These are phyloP conservation scores for Arctium lappa DNA, from an alignment of 129 eudicot genomes.

Conservation along the genomic window DNA sequence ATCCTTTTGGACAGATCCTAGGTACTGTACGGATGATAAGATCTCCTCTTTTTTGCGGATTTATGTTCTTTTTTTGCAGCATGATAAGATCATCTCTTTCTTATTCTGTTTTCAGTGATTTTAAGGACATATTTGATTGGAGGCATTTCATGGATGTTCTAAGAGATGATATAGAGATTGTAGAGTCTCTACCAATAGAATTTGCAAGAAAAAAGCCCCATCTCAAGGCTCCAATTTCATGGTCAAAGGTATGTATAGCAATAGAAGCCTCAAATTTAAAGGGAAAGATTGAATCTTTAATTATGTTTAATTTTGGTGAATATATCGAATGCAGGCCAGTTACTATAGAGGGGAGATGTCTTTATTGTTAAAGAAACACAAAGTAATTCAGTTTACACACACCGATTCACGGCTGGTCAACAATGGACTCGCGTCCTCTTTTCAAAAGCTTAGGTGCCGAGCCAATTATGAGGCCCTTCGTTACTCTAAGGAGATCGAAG, in stretches of 20 bases:
- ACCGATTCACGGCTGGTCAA: constrained; percentile 83
- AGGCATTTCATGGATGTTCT: constrained; percentile 71
- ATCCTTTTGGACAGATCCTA: constrained; percentile 95
- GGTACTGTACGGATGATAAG: constrained; percentile 34
- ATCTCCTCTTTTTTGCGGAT: not conserved
- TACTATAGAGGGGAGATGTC: constrained; percentile 74
- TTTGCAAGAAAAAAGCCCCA: constrained; percentile 38
- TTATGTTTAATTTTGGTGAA: not conserved
- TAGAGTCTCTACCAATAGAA: constrained; percentile 61
- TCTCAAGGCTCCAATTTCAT: constrained; percentile 77
- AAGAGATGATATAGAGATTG: constrained; percentile 65
- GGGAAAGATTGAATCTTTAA: not conserved
- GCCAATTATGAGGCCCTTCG: constrained; percentile 77
- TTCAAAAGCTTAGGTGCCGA: constrained; percentile 87
- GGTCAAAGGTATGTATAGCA: constrained; percentile 71
- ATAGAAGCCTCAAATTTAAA: not conserved
- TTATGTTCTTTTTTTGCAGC: not conserved
- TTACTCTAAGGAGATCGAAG: constrained; percentile 66
- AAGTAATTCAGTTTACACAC: constrained; percentile 78
- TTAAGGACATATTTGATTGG: constrained; percentile 90
- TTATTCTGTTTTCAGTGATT: constrained; percentile 42
- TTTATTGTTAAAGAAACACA: constrained; percentile 49
- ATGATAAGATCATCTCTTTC: not conserved
- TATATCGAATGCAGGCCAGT: constrained; percentile 37
- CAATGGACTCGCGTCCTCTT: constrained; percentile 58